Base-by-base conservation (phyloP, 768 basidiomycete genomes). In the Kwoniella bestiolae region DNA sequence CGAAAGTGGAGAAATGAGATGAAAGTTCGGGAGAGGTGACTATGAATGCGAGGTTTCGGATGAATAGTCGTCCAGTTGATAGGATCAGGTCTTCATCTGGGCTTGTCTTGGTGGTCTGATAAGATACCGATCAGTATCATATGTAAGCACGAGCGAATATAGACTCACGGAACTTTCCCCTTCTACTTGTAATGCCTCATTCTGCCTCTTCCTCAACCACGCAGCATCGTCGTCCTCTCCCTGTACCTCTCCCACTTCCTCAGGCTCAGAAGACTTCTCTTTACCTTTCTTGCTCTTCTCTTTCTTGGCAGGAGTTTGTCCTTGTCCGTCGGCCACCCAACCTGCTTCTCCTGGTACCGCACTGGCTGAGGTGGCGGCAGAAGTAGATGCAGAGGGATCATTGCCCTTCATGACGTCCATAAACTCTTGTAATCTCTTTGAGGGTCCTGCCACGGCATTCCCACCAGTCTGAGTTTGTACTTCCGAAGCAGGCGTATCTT, bases 31-130 rank as follows among this genome's bases (percentile, higher is more conserved):
- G 80, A 18, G 90, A 86, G 6, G 89, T 89, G 63, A 90, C 91
- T 0, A 89, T 86, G 74, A 93, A 98, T 0, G 93, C 85, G n/a
- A 99, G 81, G 76, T 98, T 99, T n/a, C 96, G 91, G 5, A 99
- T 83, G 76, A 98, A 98, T 2, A 98, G 83, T 3, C 94, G 87
- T 0, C 87, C 85, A 0, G 93, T 94, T 62, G 86, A 85, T 4
- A 89, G 82, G 57, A 95, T 89, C 1, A 88, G 86, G 28, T 79
- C 71, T 65, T 82, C 82, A 50, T 78, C 76, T 8, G 77, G 65
- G 16, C 63, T 64, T 21, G 67, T 35, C 60, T 66, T 63, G 21
- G 28, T 32, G 18, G 26, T 55, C 64, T 62, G n/a, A n/a, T n/a
- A n/a, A n/a, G n/a, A n/a, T n/a, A n/a, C n/a, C n/a, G n/a, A n/a